Percentiles rank a stretch among this genome's conserved stretches.
These are phyloP conservation scores for Nakaseomyces kungkrabaensis DNA, from an alignment of 1,139 yeast species.

Conservation along the genomic window DNA sequence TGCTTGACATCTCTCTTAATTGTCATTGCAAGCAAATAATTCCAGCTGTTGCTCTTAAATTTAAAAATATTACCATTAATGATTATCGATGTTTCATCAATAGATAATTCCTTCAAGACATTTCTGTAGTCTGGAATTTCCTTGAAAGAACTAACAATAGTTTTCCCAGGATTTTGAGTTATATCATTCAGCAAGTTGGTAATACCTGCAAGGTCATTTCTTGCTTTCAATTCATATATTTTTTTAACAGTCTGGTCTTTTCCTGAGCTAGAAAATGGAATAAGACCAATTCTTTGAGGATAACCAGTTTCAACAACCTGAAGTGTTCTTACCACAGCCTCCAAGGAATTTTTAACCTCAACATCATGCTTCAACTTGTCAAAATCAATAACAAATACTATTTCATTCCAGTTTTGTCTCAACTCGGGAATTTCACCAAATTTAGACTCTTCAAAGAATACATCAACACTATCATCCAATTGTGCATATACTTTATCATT, in stretches of 20 bases:
- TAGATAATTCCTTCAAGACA: conserved; percentile 36
- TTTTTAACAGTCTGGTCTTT: conserved; percentile 26
- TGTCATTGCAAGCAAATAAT: conserved; percentile 26
- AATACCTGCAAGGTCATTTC: conserved; percentile 16
- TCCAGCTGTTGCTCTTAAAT: conserved; percentile 28
- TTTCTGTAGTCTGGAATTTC: conserved; percentile 17
- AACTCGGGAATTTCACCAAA: conserved; percentile 61
- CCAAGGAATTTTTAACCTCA: conserved; percentile 37
- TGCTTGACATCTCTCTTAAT: conserved; percentile 24
- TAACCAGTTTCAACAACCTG: conserved; percentile 46
- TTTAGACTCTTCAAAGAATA: conserved; percentile 33
- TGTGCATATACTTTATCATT: conserved; percentile 44
- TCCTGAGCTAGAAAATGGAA: conserved; percentile 41
- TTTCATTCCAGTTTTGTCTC: conserved; percentile 65
- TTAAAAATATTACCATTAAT: conserved; percentile 62
- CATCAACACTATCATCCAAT: conserved; percentile 37
- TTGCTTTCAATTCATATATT: conserved; percentile 32
- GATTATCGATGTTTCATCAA: conserved; percentile 45
- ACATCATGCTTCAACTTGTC: conserved; percentile 39
- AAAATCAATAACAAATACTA: conserved; percentile 63
- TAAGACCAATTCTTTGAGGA: conserved; percentile 73
- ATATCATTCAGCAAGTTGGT: conserved; percentile 20
- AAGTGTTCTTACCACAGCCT: conserved; percentile 39
- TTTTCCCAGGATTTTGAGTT: neutral
- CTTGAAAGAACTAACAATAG: conserved; percentile 5